Conservation (phyloP, 495 filamentous ascomycete genomes). For the Xylaria scruposa region DNA sequence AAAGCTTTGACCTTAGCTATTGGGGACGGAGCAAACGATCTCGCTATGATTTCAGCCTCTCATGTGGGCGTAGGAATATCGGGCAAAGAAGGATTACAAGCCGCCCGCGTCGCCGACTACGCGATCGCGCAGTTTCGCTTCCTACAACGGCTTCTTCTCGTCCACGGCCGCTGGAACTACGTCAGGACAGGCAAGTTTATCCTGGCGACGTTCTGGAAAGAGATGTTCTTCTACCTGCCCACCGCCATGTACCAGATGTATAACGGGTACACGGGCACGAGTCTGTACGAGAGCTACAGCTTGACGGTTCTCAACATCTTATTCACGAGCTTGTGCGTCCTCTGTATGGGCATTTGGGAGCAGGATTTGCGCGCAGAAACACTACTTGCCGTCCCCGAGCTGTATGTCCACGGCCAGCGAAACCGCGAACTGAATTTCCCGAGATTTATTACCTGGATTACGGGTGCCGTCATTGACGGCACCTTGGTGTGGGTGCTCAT, state of each 20-base stretch:
- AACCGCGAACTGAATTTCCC: conserved; percentile 78
- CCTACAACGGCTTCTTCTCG: conserved; percentile 82
- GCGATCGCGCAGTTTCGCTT: conserved; percentile 92
- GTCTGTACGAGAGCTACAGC: conserved; percentile 83
- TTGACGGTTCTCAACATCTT: conserved; percentile 91
- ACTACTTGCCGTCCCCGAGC: conserved; percentile 83
- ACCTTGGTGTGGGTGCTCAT: conserved; percentile 77
- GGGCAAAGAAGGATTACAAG: conserved; percentile 89
- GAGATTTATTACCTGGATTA: conserved; percentile 79
- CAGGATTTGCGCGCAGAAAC: conserved; percentile 82
- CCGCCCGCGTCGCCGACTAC: conserved; percentile 88
- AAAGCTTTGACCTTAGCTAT: conserved; percentile 86
- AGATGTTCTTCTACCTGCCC: conserved; percentile 78
- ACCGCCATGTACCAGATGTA: conserved; percentile 87
- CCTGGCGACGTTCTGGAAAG: conserved; percentile 88
- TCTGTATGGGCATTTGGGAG: conserved; percentile 86
- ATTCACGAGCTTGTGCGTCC: conserved; percentile 88
- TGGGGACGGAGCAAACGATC: conserved; percentile 91
- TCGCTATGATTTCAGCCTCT: conserved; percentile 95
- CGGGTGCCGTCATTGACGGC: conserved; percentile 76
- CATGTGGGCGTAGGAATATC: conserved; percentile 93
- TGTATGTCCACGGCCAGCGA: conserved; percentile 82
- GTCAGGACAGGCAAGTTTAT: conserved; percentile 89
- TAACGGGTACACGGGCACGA: conserved; percentile 88
- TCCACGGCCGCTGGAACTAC: conserved; percentile 95